Conservation (phyloP, 306 rosid genomes). For the Rubus parviflorus region DNA sequence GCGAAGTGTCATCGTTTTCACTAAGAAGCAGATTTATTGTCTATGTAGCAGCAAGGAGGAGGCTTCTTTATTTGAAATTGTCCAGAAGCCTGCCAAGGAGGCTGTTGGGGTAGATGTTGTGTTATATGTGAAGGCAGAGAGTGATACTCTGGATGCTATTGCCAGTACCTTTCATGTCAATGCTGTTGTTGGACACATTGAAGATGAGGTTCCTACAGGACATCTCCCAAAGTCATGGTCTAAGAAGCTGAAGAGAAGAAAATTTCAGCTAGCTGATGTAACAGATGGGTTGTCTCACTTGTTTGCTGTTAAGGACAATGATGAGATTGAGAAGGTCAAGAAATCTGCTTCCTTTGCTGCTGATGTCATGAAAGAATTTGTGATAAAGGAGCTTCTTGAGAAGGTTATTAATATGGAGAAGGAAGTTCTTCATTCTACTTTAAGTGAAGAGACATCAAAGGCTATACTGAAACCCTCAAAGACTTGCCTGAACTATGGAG, state of each 20-base stretch:
- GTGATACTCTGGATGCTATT: slow-evolving; percentile 62
- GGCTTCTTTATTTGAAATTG: slow-evolving; percentile 63
- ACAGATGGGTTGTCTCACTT: slow-evolving; percentile 71
- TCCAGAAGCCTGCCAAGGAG: slow-evolving; percentile 62
- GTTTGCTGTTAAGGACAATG: slow-evolving; percentile 62
- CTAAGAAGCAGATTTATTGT: slow-evolving; percentile 68
- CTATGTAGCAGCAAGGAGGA: slow-evolving; percentile 62
- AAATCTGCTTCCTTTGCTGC: slow-evolving; percentile 77
- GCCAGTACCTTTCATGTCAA: slow-evolving; percentile 16
- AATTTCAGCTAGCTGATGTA: slow-evolving; percentile 55
- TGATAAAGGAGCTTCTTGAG: too few species aligned
- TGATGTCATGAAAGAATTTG: slow-evolving; percentile 45
- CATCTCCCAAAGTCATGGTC: slow-evolving; percentile 66
- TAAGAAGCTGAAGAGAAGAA: slow-evolving; percentile 55
- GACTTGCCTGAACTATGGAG: too few species aligned
- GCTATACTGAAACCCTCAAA: too few species aligned
- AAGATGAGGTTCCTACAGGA: slow-evolving; percentile 86
- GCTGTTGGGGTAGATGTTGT: slow-evolving; percentile 69
- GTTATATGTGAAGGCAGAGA: slow-evolving; percentile 66
- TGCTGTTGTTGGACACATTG: slow-evolving; percentile 55
- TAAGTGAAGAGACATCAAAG: too few species aligned
- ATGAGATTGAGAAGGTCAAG: slow-evolving; percentile 67
- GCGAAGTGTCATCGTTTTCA: slow-evolving; percentile 75
- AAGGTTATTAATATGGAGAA: too few species aligned
- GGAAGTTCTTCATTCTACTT: too few species aligned